Conservation (phyloP, 176 grass and related monocot species). For the Oropetium thomaeum region DNA sequence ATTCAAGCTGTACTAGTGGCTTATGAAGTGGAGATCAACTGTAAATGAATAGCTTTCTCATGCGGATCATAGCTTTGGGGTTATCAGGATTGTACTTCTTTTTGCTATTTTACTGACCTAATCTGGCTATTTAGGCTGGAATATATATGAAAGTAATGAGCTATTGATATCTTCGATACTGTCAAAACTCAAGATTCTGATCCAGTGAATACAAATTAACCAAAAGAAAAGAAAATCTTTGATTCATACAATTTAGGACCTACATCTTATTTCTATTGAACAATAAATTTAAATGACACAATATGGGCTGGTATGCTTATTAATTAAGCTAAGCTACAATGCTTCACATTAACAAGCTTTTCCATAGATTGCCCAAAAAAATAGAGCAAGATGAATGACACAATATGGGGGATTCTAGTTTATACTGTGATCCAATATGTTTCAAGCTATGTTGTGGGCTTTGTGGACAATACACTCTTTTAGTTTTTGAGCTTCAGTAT, state of each 20-base stretch:
- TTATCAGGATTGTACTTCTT: neutral
- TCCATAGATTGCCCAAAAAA: neutral
- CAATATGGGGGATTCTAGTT: neutral
- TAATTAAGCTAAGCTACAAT: neutral
- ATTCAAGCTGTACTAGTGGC: neutral
- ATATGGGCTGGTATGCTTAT: neutral
- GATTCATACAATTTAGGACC: neutral
- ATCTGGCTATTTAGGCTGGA: neutral
- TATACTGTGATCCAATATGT: neutral
- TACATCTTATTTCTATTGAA: neutral
- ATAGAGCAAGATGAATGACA: neutral
- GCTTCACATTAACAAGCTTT: neutral
- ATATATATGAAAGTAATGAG: neutral
- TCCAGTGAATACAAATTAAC: neutral
- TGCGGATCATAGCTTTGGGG: neutral
- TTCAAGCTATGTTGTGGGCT: neutral
- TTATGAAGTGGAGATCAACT: neutral
- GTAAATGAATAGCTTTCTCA: neutral
- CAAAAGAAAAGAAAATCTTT: neutral
- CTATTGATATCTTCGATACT: neutral
- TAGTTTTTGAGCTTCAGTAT: neutral
- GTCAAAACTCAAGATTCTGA: neutral
- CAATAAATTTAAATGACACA: neutral
- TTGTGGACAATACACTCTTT: no score
- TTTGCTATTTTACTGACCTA: neutral